Base-by-base conservation (phyloP, 169 alveolate species). In the Sarcocystis neurona region DNA sequence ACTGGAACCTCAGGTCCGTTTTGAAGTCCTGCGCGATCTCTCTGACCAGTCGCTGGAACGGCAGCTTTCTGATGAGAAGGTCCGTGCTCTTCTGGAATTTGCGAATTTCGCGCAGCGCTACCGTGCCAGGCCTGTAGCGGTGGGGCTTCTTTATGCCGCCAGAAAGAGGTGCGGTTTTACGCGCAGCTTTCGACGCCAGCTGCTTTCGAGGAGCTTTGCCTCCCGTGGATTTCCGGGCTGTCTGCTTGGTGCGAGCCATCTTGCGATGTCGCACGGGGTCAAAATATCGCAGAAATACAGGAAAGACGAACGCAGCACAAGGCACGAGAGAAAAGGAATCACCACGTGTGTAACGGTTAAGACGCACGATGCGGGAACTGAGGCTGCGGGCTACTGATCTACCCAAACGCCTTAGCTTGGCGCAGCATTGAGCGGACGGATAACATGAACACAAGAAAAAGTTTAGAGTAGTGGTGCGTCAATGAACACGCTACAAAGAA, bases 41-140 rank as follows among this genome's bases (percentile, higher is more conserved):
- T 94, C 99, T 95, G 44, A 98, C 99, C 86, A 98, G 95, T 92
- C 99, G 97, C 94, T 98, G 99, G 98, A 98, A 98, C 79, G 99
- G 99, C 91, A 98, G 95, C 97, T 98, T 98, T 94, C 99, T 95
- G 94, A 98, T 97, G 92, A 98, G 96, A 82, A 98, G 97, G 77
- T 98, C 99, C 88, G 99, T 98, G 85, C 98, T 95, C 91, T 98
- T 98, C 93, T 98, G 99, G 94, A 96, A 98, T 94, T 98, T 98
- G 94, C 99, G 96, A 94, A 98, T 98, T 95, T 98, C 99, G 92
- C 99, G 97, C 74, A 98, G 96, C 72, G 99, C 99, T 37, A 98
- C 99, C 84, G 99, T 97, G 80, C 99, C 99, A 77, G 99, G 99
- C 93, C 99, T 97, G 94, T 96, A 98, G 92, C 99, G 94, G 95